Base-by-base conservation (phyloP, 179 eudicot genomes). In the Vitellaria paradoxa region DNA sequence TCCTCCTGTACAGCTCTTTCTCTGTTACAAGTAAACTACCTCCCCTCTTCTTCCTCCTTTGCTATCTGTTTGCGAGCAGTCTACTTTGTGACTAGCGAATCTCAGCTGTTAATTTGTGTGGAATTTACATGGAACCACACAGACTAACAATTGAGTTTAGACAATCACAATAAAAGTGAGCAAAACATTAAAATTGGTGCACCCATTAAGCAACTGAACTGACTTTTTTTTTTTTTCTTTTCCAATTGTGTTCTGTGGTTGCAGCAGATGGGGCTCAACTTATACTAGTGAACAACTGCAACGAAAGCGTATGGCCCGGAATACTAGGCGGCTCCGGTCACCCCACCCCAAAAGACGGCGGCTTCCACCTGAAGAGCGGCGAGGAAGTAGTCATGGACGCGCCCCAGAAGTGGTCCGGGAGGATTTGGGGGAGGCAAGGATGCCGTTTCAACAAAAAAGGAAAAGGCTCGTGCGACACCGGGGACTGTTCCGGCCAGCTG, bases 241-340 rank as follows among this genome's bases (percentile, higher is more conserved):
- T 5, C 60, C 4, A 0, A 10, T 53, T 74, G 15, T 60, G 37
- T 3, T 18, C 14, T 26, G n/a, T 62, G 17, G 61, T 65, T 57
- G 24, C 77, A 78, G 67, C 90, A 92, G 97, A 82, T 71, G 96
- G 87, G 30, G 81, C 76, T 59, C 93, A 94, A 75, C 87, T 94
- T 12, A 94, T 94, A 64, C 65, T 94, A 6, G 97, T 94, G 3
- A 94, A 94, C 95, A 93, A 91, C 86, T 94, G 98, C 85, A 84
- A 80, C 14, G 87, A 89, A 46, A 85, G 75, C 79, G 37, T 94
- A 73, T 92, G 98, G 97, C 98, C 98, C 0, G 98, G 85, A 46
- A 86, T 93, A 14, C 91, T 87, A 2, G 98, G 91, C 74, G 81
- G 91, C 76, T 90, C 92, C 0, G 94, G 98, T 23, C 87, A 89